Evolutionary conservation across 352 stramenopile species (phyloP).

Genomic region (Pseudoperonospora humuli): DNA sequence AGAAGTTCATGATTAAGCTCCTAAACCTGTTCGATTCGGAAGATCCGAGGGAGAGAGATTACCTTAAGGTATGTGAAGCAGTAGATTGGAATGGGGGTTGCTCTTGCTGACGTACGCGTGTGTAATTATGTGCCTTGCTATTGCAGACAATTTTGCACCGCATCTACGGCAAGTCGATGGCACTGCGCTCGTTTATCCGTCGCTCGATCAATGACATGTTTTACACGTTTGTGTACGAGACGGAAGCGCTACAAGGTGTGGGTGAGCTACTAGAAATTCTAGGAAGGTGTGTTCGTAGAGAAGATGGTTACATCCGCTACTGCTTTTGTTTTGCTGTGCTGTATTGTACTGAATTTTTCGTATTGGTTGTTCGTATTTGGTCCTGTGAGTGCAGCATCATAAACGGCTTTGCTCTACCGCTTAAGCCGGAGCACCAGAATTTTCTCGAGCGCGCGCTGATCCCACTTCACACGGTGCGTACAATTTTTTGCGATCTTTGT

Average conservation of each 20-base stretch:
- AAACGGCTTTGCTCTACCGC: conserved; percentile 97
- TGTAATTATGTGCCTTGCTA: background rate
- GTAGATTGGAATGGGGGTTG: background rate
- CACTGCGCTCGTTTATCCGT: conserved; percentile 95
- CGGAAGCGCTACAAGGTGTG: conserved; percentile 91
- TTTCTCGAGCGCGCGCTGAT: conserved; percentile 93
- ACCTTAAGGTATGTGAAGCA: conserved; percentile 83
- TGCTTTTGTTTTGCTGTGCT: background rate
- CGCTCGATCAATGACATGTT: conserved; percentile 98
- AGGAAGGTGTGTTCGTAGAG: conserved; percentile 41
- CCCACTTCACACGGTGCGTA: conserved; percentile 93
- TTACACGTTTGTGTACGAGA: conserved; percentile 98
- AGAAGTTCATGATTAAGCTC: conserved; percentile 95
- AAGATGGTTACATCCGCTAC: background rate
- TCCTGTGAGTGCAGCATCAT: conserved; percentile 87
- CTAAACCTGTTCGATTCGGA: conserved; percentile 86
- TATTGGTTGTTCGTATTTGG: background rate
- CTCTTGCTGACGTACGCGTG: conserved; percentile 1
- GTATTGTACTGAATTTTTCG: conserved; percentile 1
- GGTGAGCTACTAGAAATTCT: conserved; percentile 98
- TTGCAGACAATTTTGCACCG: conserved; percentile 94
- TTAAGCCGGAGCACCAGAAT: conserved; percentile 96
- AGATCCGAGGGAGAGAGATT: conserved; percentile 97
- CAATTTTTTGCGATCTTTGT: too few relatives aligned
- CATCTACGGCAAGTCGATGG: conserved; percentile 99